Conservation (phyloP, 2,329 filamentous ascomycete genomes). For the Leptographium radiaticola region DNA sequence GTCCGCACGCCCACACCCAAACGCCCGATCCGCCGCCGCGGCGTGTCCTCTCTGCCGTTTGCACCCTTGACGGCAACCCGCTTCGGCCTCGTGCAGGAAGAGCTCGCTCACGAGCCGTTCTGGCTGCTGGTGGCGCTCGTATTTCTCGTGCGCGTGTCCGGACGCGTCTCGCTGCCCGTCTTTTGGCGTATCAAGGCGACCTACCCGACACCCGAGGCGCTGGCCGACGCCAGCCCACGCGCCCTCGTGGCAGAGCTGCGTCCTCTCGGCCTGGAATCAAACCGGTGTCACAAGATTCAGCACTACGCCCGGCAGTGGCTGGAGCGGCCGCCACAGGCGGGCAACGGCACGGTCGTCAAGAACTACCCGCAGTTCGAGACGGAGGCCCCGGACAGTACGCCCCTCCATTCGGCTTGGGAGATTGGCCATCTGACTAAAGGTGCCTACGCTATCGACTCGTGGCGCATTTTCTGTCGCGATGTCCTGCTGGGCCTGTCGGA, state of each 20-base stretch:
- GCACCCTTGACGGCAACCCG: constrained; percentile 46
- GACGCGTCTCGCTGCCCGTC: constrained; percentile 59
- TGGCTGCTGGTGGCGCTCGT: constrained; percentile 70
- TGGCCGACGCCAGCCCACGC: constrained; percentile 41
- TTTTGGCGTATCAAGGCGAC: constrained; percentile 54
- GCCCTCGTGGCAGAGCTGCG: constrained; percentile 51
- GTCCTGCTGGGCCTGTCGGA: constrained; percentile 50
- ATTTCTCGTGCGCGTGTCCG: constrained; percentile 72
- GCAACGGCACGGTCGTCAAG: constrained; percentile 38
- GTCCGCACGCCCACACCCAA: constrained; percentile 7
- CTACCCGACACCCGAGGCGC: constrained; percentile 52
- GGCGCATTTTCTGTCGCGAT: constrained; percentile 88
- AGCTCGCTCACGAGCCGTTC: constrained; percentile 62
- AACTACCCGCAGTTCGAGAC: constrained; percentile 26
- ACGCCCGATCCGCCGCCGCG: constrained; percentile 28
- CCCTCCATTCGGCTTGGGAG: constrained; percentile 47
- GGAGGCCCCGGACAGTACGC: constrained; percentile 18
- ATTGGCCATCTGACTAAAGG: constrained; percentile 76
- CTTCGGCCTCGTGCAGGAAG: constrained; percentile 79
- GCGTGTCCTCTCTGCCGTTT: constrained; percentile 47
- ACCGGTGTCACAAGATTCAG: constrained; percentile 56
- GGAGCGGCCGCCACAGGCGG: constrained; percentile 43
- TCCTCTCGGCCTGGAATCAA: constrained; percentile 57
- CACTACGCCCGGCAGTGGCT: constrained; percentile 59
- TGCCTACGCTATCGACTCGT: constrained; percentile 75